Evolutionary conservation across 495 filamentous ascomycete genomes (phyloP), one percentile per base, ranked within the genome.

Genomic region (Tuber microsphaerosporum): DNA sequence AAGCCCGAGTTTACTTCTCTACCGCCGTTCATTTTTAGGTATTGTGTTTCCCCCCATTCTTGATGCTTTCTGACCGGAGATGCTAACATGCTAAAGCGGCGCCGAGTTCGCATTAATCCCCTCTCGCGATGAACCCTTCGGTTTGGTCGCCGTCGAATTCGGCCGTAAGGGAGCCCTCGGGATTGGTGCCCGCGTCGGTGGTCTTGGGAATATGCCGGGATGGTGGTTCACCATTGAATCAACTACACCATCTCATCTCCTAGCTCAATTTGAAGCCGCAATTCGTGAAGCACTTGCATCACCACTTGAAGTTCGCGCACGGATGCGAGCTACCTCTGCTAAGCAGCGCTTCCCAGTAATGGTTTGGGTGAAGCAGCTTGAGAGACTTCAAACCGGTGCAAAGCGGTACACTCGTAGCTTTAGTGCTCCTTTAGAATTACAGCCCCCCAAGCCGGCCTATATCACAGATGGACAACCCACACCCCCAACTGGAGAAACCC

Each of bases 101-200:
- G 91, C 91, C 26, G 92, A 94, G 71, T 93, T 94, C 76, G 91
- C 91, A 22, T 85, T 94, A 45, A 93, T 94, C 74, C 91, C 92
- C 9, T 92, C 90, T 26, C 89, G 92, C 75, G 92, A 94, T 76
- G 92, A 94, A 82, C 92, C 92, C 0, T 94, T 94, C 77, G 92
- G 92, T 43, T 84, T 94, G n/a, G 92, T 93, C 5, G 92, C 91
- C 44, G 91, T 93, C 69, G 91, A 93, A 80, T 93, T 93, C 78
- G 91, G 91, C 41, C 86, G 91, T 39, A 93, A 93, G 82, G 91
- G 91, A 65, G 92, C 91, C 20, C 86, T 93, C 22, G 91, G 91
- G 72, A 90, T 93, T 73, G 91, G 91, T 34, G 89, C 90, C 46
- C 85, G 88, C 26, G 88, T 89, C 43, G 87, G 87, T 85, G 91